Base-by-base conservation (phyloP, 2,329 filamentous ascomycete genomes). In the Akanthomyces lecanii region DNA sequence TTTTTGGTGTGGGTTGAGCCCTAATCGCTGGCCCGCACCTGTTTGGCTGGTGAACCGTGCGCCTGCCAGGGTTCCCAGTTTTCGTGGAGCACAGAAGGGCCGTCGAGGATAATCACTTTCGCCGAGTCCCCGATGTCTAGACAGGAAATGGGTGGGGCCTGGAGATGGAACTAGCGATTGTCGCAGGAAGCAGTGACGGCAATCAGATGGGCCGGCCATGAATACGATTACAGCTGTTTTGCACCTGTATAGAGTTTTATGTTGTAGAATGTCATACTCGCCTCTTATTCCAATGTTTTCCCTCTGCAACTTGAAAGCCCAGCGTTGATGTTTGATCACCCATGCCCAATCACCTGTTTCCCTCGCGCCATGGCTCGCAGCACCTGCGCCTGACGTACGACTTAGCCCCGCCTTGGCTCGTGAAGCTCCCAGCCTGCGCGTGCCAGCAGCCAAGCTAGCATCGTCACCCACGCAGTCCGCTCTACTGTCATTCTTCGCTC, bases 1-100 rank as follows among this genome's bases (percentile, higher is more conserved):
- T 69, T 68, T 68, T 69, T 61, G 53, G 65, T 70, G 70, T 72
- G 70, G 70, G 70, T 69, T 72, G 69, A 72, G 70, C 70, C 70
- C 70, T 72, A 72, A 71, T 60, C 61, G 51, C 40, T 54, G 23
- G 51, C 47, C 14, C 52, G 56, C 55, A 42, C 44, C 56, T 42
- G n/a, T 28, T 28, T 59, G 33, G 57, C 33, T 36, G 33, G 33
- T 11, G 33, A 8, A 8, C 33, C 33, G 33, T 36, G 33, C 33
- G 33, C 4, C 33, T 21, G 21, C 45, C 7, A 23, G 25, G 33
- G 53, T n/a, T 36, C 6, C 1, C n/a, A 10, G 25, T 58, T n/a
- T 5, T 44, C 18, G 57, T 60, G 57, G 57, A 21, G 11, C 30
- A 1, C 18, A 4, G 7, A 21, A 18, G 28, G 50, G n/a, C 38